A percentile compares a stretch with the other conserved stretches of the same genome.
Conservation (phyloP, 176 grass and related monocot genomes). For the Phragmites australis region DNA sequence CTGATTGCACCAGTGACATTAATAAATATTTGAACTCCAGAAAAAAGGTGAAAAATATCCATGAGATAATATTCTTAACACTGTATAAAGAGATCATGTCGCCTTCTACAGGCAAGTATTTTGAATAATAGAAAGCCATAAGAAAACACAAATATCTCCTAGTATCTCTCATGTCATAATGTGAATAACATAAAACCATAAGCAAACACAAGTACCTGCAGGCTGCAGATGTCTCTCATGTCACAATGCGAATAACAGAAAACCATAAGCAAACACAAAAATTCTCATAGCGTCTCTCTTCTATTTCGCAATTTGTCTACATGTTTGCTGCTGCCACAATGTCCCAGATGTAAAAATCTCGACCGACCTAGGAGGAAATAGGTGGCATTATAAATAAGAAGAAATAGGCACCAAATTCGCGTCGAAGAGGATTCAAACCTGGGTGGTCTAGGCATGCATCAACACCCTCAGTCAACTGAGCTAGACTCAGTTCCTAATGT, state of each 20-base stretch:
- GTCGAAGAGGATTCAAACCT: too few relatives aligned
- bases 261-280: neutral
- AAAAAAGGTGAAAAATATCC: neutral
- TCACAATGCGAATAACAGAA: neutral
- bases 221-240: neutral
- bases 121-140: neutral
- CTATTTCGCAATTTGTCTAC: neutral
- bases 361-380: too few relatives aligned
- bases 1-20: neutral
- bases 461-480: too few relatives aligned
- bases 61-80: neutral
- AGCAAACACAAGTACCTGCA: neutral
- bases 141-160: neutral
- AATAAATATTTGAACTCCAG: neutral
- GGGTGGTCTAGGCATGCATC: too few relatives aligned
- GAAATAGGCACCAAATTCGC: too few relatives aligned
- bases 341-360: neutral
- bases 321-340: neutral
- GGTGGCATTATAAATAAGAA: too few relatives aligned
- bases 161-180: neutral
- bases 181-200: neutral
- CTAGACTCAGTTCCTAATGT: too few relatives aligned
- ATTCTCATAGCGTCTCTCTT: neutral
- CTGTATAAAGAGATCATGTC: neutral
- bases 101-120: neutral